Base-by-base conservation (phyloP, 2,329 filamentous ascomycete genomes). In the Colletotrichum musae region DNA sequence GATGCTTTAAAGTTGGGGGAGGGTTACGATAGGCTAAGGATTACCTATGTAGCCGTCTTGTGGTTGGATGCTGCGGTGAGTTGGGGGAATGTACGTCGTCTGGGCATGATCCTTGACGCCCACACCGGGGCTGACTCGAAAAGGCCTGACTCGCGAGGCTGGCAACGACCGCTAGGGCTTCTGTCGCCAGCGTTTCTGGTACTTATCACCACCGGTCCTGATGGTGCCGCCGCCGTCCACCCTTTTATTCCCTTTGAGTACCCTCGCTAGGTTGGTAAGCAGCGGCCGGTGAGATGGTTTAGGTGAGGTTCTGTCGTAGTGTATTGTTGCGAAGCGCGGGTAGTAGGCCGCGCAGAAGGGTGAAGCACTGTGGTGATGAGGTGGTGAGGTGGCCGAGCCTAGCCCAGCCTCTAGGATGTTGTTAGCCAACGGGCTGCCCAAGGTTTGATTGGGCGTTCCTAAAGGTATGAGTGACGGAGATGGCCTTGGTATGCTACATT, bases 111-210 rank as follows among this genome's bases (percentile, higher is more conserved):
- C 65, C 65, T 58, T 39, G 65, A 58, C 53, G 66, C 61, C 66
- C 66, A 65, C 66, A 65, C 54, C 54, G 50, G 54, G 62, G 61
- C 66, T 69, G 66, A 56, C 66, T 69, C 66, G 61, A 69, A 45
- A 21, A 48, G 28, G 48, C 66, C 66, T 69, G 61, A 69, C 66
- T 69, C 66, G 66, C 48, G 66, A 65, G 66, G 66, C 66, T 69
- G 54, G 54, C 61, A 51, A 13, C 28, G 32, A 26, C 32, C 47
- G 28, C 16, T 50, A 15, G 21, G 47, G 26, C 18, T 56, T 68
- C 48, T 54, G 60, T 39, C 32, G 41, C 15, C 45, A 32, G 21
- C 28, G 21, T 21, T 61, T 28, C 47, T 26, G 56, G 18, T 28
- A 26, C 7, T 36, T 51, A 28, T 26, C 48, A 26, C 18, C 18